Conservation (phyloP, 768 basidiomycete genomes). For the Russula griseocarnosa region DNA sequence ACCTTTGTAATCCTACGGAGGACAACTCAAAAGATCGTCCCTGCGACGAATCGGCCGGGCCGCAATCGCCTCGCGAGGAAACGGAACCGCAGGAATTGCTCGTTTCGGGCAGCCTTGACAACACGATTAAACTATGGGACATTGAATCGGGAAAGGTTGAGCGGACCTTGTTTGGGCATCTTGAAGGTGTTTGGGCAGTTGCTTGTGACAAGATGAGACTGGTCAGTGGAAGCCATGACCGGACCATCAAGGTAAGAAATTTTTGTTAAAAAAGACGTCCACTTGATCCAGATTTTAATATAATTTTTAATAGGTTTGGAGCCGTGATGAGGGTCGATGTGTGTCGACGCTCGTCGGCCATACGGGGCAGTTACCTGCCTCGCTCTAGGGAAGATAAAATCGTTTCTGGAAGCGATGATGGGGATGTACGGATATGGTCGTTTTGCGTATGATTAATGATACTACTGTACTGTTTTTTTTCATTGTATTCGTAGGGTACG, state of each 20-base stretch:
- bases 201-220: constrained; percentile 88
- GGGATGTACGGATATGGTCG: no score
- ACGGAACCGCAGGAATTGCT: constrained; percentile 52
- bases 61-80: constrained; percentile 10
- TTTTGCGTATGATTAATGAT: no score
- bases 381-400: no score
- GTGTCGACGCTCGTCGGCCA: constrained; percentile 90
- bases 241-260: constrained; percentile 82
- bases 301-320: constrained; percentile 69
- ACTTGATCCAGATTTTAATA: not conserved
- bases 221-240: constrained; percentile 91
- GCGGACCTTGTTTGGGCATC: constrained; percentile 91
- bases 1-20: constrained; percentile 31
- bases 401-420: no score
- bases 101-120: constrained; percentile 88
- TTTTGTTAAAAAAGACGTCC: not conserved
- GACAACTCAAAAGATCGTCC: not conserved
- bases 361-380: no score
- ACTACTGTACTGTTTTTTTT: no score
- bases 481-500: no score
- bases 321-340: constrained; percentile 81
- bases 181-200: constrained; percentile 97
- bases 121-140: constrained; percentile 96
- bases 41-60: not conserved
- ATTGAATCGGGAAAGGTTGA: constrained; percentile 75